Base-by-base conservation (phyloP, 805 yeast genomes). In the Nakazawaea peltata region DNA sequence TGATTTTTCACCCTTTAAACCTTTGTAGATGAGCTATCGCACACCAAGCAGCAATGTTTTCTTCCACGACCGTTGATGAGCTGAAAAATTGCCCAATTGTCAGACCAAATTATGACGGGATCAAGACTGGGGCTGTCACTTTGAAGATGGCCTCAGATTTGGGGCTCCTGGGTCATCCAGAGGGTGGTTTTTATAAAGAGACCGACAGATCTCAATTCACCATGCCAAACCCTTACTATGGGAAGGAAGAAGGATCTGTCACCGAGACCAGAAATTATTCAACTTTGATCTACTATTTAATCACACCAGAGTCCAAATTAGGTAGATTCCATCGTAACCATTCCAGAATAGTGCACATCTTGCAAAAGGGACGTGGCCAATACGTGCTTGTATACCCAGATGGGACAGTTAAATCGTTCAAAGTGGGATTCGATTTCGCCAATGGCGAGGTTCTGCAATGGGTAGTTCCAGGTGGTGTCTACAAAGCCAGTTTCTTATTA, bases 401-500 rank as follows among this genome's bases (percentile, higher is more conserved):
- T 41, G 77, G 78, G 1, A 39, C 39, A 3, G 50, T 74, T 14
- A 67, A 69, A 38, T 56, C 71, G 1, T 74, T 73, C 46, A 59
- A 57, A 16, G 79, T 72, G 19, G 81, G 80, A 0, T 70, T 71
- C 41, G 61, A 71, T 41, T 52, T 59, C 24, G 49, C 51, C 0
- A 52, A 52, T 10, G 76, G 76, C 5, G 77, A 72, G 47, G 56
- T 66, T 4, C 57, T 69, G 28, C 81, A 74, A 48, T 74, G 79
- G 79, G 77, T 74, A 5, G 79, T 74, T n/a, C 77, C 75, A 9
- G 75, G 77, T 1, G 77, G 69, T 10, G 71, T 67, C 14, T 74
- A 67, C 55, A 74, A 74, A 47, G 77, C 78, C 4, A 67, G 75
- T 32, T 74, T 69, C 45, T 36, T 71, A 17, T 28, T 63, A 3